Evolutionary conservation across 768 basidiomycete genomes (phyloP).

Genomic region (Hygrocybe punicea): DNA sequence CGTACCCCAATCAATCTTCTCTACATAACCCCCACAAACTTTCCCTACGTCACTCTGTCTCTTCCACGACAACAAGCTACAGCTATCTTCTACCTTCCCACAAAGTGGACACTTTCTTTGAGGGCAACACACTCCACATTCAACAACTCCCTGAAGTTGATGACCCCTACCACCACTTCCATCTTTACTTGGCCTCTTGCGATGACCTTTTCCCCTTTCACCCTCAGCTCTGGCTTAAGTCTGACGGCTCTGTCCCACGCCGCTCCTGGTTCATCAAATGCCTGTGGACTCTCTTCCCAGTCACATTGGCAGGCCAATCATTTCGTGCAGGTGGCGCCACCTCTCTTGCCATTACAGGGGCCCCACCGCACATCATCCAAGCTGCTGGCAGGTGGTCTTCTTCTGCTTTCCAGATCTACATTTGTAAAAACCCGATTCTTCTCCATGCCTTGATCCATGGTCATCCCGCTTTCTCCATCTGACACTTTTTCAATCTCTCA

Average conservation of each 20-base stretch:
- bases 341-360: conserved; percentile 30
- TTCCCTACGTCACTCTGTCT: too few relatives aligned
- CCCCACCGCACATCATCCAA: conserved; percentile 15
- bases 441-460: neutral
- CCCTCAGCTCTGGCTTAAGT: conserved; percentile 33
- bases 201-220: conserved; percentile 9
- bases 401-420: conserved; percentile 35
- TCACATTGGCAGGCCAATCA: conserved; percentile 33
- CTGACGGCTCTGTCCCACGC: conserved; percentile 30
- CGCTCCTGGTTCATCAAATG: conserved; percentile 33
- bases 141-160: too few relatives aligned
- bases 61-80: too few relatives aligned
- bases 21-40: too few relatives aligned
- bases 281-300: conserved; percentile 22
- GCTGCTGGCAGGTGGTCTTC: conserved; percentile 40
- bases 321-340: conserved; percentile 44
- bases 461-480: neutral
- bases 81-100: too few relatives aligned
- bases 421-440: conserved; percentile 34
- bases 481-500: too few relatives aligned
- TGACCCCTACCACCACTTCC: too few relatives aligned
- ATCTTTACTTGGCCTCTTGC: too few relatives aligned
- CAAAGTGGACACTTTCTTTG: too few relatives aligned
- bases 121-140: too few relatives aligned
- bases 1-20: too few relatives aligned